These are phyloP conservation scores for Phaeodactylum tricornutum DNA, from an alignment of 108 stramenopile genomes.

Conservation along the genomic window DNA sequence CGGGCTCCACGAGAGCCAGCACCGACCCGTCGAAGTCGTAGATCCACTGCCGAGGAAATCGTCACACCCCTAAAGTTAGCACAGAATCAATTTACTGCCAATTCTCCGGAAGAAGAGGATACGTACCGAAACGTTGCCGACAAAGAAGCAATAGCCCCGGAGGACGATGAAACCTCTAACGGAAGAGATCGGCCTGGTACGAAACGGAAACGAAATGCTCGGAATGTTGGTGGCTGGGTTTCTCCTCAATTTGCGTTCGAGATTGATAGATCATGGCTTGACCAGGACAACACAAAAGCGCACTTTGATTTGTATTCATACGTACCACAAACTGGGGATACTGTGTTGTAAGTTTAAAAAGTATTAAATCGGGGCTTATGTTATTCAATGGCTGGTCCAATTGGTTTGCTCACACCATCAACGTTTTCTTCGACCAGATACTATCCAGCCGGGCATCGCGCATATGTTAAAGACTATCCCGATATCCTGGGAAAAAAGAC, in stretches of 20 bases:
- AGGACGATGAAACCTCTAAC: neutral
- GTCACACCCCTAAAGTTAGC: neutral
- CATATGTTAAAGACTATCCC: slow-evolving; percentile 18
- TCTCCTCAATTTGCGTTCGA: slow-evolving; percentile 19
- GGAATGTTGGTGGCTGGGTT: slow-evolving; percentile 42
- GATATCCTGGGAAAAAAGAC: slow-evolving; percentile 22
- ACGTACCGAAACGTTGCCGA: neutral
- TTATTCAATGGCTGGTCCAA: no score
- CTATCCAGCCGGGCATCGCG: slow-evolving; percentile 37
- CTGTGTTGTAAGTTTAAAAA: slow-evolving; percentile 26
- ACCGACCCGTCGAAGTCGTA: slow-evolving; percentile 23
- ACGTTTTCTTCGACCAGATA: no score
- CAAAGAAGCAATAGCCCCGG: neutral
- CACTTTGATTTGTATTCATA: slow-evolving; percentile 12
- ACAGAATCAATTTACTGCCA: neutral
- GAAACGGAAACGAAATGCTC: slow-evolving; percentile 3
- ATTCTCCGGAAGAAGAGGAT: slow-evolving; percentile 4
- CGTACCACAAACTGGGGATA: slow-evolving; percentile 44
- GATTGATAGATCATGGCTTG: slow-evolving; percentile 36
- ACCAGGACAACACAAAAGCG: neutral
- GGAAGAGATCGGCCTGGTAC: neutral
- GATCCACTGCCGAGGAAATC: neutral
- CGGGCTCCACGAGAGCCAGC: slow-evolving; percentile 24
- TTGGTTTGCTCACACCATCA: no score
- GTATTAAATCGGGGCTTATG: no score